Conservation (phyloP, 2,329 filamentous ascomycete genomes). For the Polychaeton citri region DNA sequence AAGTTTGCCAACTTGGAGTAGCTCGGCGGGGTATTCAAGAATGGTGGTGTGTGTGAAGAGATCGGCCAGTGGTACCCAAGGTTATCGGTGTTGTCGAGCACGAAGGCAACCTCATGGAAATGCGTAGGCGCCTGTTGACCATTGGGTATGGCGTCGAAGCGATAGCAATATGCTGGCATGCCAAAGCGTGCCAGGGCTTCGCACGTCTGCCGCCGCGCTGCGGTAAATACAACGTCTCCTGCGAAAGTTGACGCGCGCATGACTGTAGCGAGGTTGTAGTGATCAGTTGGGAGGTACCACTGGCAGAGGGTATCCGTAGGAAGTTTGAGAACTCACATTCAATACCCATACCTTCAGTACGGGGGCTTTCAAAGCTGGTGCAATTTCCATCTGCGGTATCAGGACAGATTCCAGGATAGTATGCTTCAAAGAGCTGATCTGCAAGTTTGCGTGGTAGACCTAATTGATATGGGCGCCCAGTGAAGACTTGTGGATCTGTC, state of each 20-base stretch:
- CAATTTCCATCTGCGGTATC: slow-evolving; percentile 32
- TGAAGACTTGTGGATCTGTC: too few species aligned
- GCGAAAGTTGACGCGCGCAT: slow-evolving; percentile 34
- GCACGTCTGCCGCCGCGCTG: slow-evolving; percentile 32
- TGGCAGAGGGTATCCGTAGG: slow-evolving; percentile 38
- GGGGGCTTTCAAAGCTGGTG: too few species aligned
- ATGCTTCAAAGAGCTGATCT: slow-evolving; percentile 29
- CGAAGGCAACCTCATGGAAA: slow-evolving; percentile 38
- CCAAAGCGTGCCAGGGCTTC: slow-evolving; percentile 22
- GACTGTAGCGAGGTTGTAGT: slow-evolving; percentile 25
- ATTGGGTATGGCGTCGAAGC: slow-evolving; percentile 33
- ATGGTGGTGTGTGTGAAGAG: too few species aligned
- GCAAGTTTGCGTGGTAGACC: slow-evolving; percentile 29
- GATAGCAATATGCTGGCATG: slow-evolving; percentile 33
- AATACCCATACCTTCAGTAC: too few species aligned
- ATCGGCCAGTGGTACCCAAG: slow-evolving; percentile 31
- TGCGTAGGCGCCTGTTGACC: slow-evolving; percentile 32
- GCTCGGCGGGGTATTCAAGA: too few species aligned
- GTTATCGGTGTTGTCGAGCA: slow-evolving; percentile 37
- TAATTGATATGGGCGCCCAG: too few species aligned
- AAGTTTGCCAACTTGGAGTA: slow-evolving; percentile 23
- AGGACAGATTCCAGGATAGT: slow-evolving; percentile 33
- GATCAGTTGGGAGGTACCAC: slow-evolving; percentile 23
- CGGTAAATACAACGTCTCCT: slow-evolving; percentile 37
- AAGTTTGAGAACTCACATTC: slow-evolving; percentile 32